Percentiles rank a stretch among this genome's conserved stretches.
Conservation (phyloP, 495 filamentous ascomycete genomes). For the Penicillium manginii region DNA sequence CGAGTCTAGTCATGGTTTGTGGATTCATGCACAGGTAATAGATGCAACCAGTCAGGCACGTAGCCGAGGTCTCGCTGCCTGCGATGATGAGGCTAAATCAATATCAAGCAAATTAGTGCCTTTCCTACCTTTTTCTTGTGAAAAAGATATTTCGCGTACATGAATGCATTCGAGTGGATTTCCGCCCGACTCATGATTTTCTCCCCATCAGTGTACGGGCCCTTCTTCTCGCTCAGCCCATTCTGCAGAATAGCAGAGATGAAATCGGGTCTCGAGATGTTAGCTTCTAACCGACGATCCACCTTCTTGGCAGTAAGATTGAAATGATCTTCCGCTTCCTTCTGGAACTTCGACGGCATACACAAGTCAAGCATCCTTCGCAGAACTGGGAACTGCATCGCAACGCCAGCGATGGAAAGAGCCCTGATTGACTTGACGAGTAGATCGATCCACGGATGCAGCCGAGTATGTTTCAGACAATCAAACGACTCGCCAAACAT, state of each 20-base stretch:
- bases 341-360: slow-evolving; percentile 16
- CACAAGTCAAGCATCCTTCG: slow-evolving; percentile 16
- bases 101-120: not conserved
- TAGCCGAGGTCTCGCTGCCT: slow-evolving; percentile 64
- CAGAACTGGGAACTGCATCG: slow-evolving; percentile 37
- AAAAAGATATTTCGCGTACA: slow-evolving; percentile 17
- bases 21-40: slow-evolving; percentile 53
- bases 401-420: slow-evolving; percentile 20
- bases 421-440: slow-evolving; percentile 42
- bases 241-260: slow-evolving; percentile 33
- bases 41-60: slow-evolving; percentile 49
- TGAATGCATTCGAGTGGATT: slow-evolving; percentile 34
- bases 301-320: slow-evolving; percentile 28
- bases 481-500: slow-evolving; percentile 56
- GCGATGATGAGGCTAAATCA: slow-evolving; percentile 34
- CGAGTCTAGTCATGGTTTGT: slow-evolving; percentile 37
- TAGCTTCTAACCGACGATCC: slow-evolving; percentile 23
- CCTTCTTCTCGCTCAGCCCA: slow-evolving; percentile 28
- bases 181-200: slow-evolving; percentile 31
- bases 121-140: not conserved
- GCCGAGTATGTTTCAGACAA: slow-evolving; percentile 42
- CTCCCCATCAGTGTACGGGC: slow-evolving; percentile 16
- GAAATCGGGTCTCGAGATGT: slow-evolving; percentile 27
- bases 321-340: slow-evolving; percentile 26
- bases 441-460: slow-evolving; percentile 52